Conservation (phyloP, 1,284 basidiomycete genomes). For the Ustilago crameri region DNA sequence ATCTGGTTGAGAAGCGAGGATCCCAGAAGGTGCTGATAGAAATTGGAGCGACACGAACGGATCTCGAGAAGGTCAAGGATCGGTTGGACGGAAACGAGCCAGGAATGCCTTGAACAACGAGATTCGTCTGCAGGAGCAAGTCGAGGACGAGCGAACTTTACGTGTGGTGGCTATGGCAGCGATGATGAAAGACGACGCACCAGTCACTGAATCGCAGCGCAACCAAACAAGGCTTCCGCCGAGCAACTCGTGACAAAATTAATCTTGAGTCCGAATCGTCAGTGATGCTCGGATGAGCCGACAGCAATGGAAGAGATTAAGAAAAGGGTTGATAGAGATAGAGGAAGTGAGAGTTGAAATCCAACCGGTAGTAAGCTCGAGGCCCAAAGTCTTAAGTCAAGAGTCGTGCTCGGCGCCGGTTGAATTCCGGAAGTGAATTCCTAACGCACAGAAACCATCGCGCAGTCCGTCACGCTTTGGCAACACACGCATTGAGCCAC, state of each 20-base stretch:
- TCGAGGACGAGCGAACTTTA: not conserved
- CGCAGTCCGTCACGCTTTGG: not conserved
- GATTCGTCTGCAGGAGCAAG: not conserved
- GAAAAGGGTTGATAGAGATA: not conserved
- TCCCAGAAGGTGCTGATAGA: not conserved
- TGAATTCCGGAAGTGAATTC: constrained; percentile 3
- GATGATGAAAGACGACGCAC: too few species aligned
- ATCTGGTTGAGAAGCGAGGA: not conserved
- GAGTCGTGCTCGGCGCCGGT: not conserved
- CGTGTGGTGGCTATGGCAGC: not conserved
- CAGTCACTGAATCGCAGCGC: too few species aligned
- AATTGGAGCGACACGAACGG: not conserved
- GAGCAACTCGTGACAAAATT: not conserved
- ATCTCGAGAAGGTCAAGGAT: not conserved
- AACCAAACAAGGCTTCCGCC: not conserved
- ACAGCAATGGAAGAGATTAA: not conserved
- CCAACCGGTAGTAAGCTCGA: not conserved
- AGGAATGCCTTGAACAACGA: too few species aligned
- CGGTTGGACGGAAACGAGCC: not conserved
- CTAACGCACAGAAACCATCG: not conserved
- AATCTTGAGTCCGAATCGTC: not conserved
- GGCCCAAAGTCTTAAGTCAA: too few species aligned
- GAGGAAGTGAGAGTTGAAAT: not conserved
- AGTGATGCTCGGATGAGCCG: not conserved
- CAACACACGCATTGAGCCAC: not conserved